Evolutionary conservation across 768 basidiomycete genomes (phyloP), one percentile per base, ranked within the genome.

Genomic region (Clitopilus hobsonii): DNA sequence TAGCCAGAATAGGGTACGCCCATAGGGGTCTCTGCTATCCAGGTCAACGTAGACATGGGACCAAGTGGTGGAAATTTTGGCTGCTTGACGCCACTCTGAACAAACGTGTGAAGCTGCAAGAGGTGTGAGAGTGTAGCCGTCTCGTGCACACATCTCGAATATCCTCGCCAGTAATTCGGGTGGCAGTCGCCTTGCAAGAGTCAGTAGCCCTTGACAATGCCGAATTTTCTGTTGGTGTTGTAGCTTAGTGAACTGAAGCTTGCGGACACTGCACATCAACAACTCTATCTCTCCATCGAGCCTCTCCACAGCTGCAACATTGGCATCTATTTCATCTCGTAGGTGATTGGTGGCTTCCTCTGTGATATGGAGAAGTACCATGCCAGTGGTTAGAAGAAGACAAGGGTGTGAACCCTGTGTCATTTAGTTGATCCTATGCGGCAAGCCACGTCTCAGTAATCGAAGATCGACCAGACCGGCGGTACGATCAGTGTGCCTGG

Each of bases 101-200:
- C 83, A 86, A 38, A 85, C 82, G 48, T 83, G 80, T 8, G 83
- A 85, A 38, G 74, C 75, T 27, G 76, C 70, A 13, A 86, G 62
- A 18, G 84, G 84, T 18, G 77, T 80, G 24, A 75, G 73, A 24
- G 76, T 77, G 79, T 81, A 84, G 11, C 80, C 78, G 47, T 73
- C 71, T 20, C 66, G 67, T 3, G 76, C 74, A 63, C 81, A 82
- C 32, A 71, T 66, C 56, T 81, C 77, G 60, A 86, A 81, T 28
- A 86, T 78, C 56, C 67, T 63, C 25, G 77, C 77, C 23, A 86
- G 72, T 23, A 85, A 65, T 61, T 86, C 84, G 1, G 69, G 68
- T 3, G 82, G 81, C 53, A 84, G 70, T 22, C 77, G 80, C n/a
- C 74, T 74, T 6, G 82, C 84, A 36, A 85, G 73, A 1, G 82